These are phyloP conservation scores for Xylaria castorea DNA, from an alignment of 495 filamentous ascomycete species.

Conservation along the genomic window DNA sequence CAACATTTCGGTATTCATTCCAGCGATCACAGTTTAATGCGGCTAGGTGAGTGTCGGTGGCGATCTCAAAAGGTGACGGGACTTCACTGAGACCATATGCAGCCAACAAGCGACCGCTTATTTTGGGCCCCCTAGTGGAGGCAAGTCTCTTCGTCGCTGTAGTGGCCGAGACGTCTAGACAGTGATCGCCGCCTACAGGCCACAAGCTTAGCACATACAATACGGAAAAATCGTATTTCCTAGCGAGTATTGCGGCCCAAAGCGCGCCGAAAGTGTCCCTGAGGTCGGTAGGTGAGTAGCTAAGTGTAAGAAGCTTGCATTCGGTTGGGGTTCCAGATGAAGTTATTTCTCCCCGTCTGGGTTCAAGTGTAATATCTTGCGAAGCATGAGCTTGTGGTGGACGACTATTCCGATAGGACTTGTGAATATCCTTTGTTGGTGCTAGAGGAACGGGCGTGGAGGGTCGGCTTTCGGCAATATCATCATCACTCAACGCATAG, in stretches of 20 bases:
- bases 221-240: conserved; percentile 28
- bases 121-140: neutral
- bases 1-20: conserved; percentile 46
- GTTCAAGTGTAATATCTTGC: neutral
- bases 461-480: conserved; percentile 49
- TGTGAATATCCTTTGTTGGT: conserved; percentile 30
- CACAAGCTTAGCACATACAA: conserved; percentile 28
- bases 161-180: neutral
- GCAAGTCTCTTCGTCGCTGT: neutral
- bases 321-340: conserved; percentile 8
- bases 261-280: conserved; percentile 24
- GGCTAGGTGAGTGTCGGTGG: conserved; percentile 42
- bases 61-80: conserved; percentile 47
- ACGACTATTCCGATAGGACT: conserved; percentile 37
- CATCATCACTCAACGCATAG: conserved; percentile 52
- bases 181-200: conserved; percentile 11
- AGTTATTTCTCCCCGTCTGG: conserved; percentile 9
- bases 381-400: neutral
- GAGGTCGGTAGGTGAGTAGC: conserved; percentile 13
- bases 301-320: conserved; percentile 14
- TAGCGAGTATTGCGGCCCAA: conserved; percentile 21
- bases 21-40: conserved; percentile 43
- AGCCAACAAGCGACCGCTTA: conserved; percentile 48
- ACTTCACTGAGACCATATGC: conserved; percentile 46
- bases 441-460: conserved; percentile 30